phyloP scores from a whole-genome alignment of 1,139 yeast species.

The Lodderomyces oxycetoniae region DNA sequence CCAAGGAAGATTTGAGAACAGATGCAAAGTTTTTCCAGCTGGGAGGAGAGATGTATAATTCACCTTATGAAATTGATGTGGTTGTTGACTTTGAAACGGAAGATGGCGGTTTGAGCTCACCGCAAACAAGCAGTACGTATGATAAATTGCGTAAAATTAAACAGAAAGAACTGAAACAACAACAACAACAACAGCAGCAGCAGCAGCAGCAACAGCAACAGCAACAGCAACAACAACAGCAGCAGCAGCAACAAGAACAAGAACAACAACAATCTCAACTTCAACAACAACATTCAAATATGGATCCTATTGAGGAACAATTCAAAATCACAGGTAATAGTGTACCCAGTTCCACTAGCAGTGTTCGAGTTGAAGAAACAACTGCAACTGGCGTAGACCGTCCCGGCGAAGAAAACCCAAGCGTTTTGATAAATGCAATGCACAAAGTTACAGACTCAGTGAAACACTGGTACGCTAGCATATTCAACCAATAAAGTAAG shows the following conservation, averaged over 20 bases:
- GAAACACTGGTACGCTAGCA: constrained; percentile 10
- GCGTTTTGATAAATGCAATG: constrained; percentile 7
- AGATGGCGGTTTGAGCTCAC: constrained; percentile 1
- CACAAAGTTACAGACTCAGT: constrained; percentile 13
- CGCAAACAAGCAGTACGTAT: constrained; percentile 3
- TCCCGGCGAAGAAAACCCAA: constrained; percentile 3
- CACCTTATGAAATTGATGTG: constrained; percentile 17
- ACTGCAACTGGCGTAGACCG: background rate
- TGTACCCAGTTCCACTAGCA: too few relatives aligned
- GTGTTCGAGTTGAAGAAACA: too few relatives aligned
- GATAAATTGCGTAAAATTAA: background rate
- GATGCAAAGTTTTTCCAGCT: constrained; percentile 32
- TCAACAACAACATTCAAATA: too few relatives aligned
- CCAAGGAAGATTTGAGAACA: constrained; percentile 34
- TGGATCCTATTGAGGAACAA: constrained; percentile 6
- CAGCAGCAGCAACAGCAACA: background rate
- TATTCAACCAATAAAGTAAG: constrained; percentile 12
- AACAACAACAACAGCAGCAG: constrained; percentile 12
- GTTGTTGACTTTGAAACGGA: constrained; percentile 20
- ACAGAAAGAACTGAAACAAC: constrained; percentile 6
- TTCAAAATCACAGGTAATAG: too few relatives aligned
- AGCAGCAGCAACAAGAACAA: background rate
- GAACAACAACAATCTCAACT: too few relatives aligned
- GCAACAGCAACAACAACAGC: background rate
- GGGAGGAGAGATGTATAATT: constrained; percentile 30